These are phyloP conservation scores for Saturnispora saitoi DNA, from an alignment of 805 yeast species.

Conservation along the genomic window DNA sequence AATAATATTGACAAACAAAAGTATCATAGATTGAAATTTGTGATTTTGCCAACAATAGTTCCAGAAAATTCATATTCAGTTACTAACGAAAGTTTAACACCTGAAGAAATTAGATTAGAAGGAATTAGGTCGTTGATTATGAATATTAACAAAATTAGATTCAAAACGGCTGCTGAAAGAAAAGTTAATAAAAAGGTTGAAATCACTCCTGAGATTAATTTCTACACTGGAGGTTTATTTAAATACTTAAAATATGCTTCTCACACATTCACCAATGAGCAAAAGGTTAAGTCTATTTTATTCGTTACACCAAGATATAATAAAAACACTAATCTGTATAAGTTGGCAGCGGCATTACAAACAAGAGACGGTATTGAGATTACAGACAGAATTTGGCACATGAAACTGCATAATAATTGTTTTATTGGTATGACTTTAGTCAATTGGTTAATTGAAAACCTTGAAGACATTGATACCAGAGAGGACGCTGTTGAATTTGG, in stretches of 20 bases:
- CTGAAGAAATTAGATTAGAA: slow-evolving; percentile 88
- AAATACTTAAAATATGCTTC: slow-evolving; percentile 41
- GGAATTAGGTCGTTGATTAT: slow-evolving; percentile 68
- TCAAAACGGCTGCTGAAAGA: slow-evolving; percentile 35
- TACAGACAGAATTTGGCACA: slow-evolving; percentile 85
- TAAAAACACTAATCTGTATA: slow-evolving; percentile 40
- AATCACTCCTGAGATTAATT: slow-evolving; percentile 63
- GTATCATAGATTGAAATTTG: slow-evolving; percentile 69
- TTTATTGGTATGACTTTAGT: slow-evolving; percentile 83
- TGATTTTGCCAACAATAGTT: slow-evolving; percentile 69
- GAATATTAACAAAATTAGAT: slow-evolving; percentile 50
- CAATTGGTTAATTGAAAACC: slow-evolving; percentile 71
- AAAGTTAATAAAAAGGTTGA: slow-evolving; percentile 34
- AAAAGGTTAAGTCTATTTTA: slow-evolving; percentile 14
- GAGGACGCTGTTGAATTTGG: slow-evolving; percentile 83
- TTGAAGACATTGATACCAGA: slow-evolving; percentile 68
- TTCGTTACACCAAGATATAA: slow-evolving; percentile 31
- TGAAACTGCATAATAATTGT: slow-evolving; percentile 66
- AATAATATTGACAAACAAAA: slow-evolving; percentile 52
- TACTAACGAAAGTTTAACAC: slow-evolving; percentile 51
- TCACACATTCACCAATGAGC: slow-evolving; percentile 3
- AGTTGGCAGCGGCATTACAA: slow-evolving; percentile 59
- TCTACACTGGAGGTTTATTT: slow-evolving; percentile 80
- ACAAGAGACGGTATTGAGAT: slow-evolving; percentile 55
- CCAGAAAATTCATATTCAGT: slow-evolving; percentile 41